Evolutionary conservation across 768 basidiomycete genomes (phyloP).

Genomic region (Leccinum sublutescens): DNA sequence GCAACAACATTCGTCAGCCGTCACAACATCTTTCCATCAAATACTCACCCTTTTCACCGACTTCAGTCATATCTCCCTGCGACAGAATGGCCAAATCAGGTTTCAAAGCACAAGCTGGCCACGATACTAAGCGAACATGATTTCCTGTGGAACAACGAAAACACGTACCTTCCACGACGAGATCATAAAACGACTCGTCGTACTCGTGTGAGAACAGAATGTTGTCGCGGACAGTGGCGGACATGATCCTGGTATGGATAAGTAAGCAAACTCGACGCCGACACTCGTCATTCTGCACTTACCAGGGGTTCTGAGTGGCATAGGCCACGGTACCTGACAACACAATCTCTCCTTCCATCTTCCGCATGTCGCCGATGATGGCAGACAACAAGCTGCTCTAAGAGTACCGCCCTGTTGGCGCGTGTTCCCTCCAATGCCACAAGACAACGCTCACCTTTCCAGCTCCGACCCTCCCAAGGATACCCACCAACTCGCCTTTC

Average conservation of each 20-base stretch:
- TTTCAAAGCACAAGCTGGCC: conserved; percentile 75
- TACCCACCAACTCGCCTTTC: conserved; percentile 82
- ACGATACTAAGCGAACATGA: background rate
- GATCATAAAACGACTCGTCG: conserved; percentile 79
- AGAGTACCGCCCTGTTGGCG: background rate
- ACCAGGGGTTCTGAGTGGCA: conserved; percentile 88
- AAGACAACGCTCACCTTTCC: conserved; percentile 62
- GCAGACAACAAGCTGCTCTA: conserved; percentile 76
- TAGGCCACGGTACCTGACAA: conserved; percentile 75
- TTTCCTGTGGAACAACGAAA: background rate
- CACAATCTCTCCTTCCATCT: conserved; percentile 67
- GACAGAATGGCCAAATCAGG: conserved; percentile 79
- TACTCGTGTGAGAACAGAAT: conserved; percentile 90
- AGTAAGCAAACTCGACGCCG: background rate
- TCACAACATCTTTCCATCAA: background rate
- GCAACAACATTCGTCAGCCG: background rate
- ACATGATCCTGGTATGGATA: conserved; percentile 63
- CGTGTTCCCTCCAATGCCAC: background rate
- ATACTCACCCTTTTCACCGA: conserved; percentile 74
- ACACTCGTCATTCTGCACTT: conserved; percentile 11
- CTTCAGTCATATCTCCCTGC: conserved; percentile 81
- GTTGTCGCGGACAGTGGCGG: conserved; percentile 83
- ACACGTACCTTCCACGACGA: conserved; percentile 69
- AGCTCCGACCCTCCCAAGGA: conserved; percentile 87
- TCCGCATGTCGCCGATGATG: conserved; percentile 85